Evolutionary conservation across 1,139 yeast genomes (phyloP).

Genomic region (Kurtzmaniella quercitrusa): DNA sequence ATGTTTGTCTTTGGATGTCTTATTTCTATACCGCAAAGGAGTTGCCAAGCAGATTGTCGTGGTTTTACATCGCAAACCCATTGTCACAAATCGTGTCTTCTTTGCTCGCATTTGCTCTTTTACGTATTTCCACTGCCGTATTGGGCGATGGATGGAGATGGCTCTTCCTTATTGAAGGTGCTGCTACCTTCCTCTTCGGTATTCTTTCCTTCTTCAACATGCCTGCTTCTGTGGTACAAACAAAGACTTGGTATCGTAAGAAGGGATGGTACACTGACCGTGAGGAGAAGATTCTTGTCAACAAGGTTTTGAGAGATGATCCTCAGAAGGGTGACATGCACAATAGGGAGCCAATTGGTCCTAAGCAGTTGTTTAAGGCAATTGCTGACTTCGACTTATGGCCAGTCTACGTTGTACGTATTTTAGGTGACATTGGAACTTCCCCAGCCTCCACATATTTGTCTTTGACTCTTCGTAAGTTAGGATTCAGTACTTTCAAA

Average conservation of each 20-base stretch:
- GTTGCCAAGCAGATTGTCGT: constrained; percentile 21
- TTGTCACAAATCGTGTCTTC: constrained; percentile 20
- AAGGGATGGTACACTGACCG: constrained; percentile 36
- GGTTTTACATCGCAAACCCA: constrained; percentile 20
- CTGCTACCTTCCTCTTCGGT: constrained; percentile 25
- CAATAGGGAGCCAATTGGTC: constrained; percentile 25
- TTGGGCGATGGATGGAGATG: constrained; percentile 27
- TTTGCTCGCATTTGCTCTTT: constrained; percentile 15
- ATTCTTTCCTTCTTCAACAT: constrained; percentile 25
- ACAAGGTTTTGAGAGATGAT: constrained; percentile 27
- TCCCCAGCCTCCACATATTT: constrained; percentile 23
- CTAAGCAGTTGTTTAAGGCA: constrained; percentile 16
- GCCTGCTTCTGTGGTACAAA: constrained; percentile 32
- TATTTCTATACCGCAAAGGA: constrained; percentile 25
- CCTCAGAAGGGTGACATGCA: constrained; percentile 33
- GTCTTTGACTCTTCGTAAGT: constrained; percentile 15
- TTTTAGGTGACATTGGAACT: constrained; percentile 37
- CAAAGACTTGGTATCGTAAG: constrained; percentile 21
- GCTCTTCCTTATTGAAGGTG: constrained; percentile 34
- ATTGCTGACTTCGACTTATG: constrained; percentile 30
- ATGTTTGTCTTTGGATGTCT: constrained; percentile 23
- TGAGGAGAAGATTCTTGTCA: constrained; percentile 29
- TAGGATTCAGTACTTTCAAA: constrained; percentile 17
- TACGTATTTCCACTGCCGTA: constrained; percentile 8
- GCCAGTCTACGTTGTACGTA: constrained; percentile 48